phyloP scores from a whole-genome alignment of 192 early-diverging fungal genomes.

The Coemansia sp. region DNA sequence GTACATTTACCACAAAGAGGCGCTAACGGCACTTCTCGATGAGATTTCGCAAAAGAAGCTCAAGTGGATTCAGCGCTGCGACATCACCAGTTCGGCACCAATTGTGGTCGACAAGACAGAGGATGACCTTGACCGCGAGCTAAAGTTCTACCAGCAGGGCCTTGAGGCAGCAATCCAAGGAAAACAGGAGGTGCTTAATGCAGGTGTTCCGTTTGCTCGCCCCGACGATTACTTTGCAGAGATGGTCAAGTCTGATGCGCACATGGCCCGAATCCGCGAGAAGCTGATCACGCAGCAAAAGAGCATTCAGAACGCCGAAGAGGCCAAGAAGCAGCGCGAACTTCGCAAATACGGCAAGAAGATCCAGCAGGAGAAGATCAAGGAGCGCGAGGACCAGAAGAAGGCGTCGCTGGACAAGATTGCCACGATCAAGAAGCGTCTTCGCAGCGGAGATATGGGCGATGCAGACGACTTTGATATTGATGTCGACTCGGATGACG shows the following conservation, averaged over 20 bases:
- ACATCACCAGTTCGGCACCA: conserved; percentile 57
- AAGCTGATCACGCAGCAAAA: conserved; percentile 81
- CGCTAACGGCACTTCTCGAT: conserved; percentile 58
- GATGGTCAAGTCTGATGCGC: conserved; percentile 96
- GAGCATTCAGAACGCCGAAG: conserved; percentile 75
- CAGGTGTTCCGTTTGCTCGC: conserved; percentile 73
- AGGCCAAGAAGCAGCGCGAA: conserved; percentile 83
- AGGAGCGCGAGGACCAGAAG: conserved; percentile 85
- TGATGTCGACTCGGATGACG: conserved; percentile 38
- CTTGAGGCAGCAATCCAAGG: conserved; percentile 72
- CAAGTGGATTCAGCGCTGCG: conserved; percentile 71
- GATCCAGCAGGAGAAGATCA: conserved; percentile 90
- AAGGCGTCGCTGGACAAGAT: conserved; percentile 89
- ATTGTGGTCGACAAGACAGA: conserved; percentile 61
- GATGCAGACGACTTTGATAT: conserved; percentile 52
- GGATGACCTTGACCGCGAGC: conserved; percentile 90
- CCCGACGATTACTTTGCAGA: conserved; percentile 98
- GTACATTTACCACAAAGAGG: conserved; percentile 49
- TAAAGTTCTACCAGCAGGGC: conserved; percentile 92
- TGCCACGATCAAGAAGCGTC: conserved; percentile 80
- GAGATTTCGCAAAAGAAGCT: conserved; percentile 62
- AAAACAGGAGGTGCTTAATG: conserved; percentile 59
- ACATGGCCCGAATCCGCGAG: conserved; percentile 90
- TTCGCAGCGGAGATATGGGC: conserved; percentile 55
- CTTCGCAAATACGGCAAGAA: conserved; percentile 97